A percentile compares a stretch with the other conserved stretches of the same genome.
Conservation (phyloP, 2,329 filamentous ascomycete species). For the Paramyrothecium roridum region DNA sequence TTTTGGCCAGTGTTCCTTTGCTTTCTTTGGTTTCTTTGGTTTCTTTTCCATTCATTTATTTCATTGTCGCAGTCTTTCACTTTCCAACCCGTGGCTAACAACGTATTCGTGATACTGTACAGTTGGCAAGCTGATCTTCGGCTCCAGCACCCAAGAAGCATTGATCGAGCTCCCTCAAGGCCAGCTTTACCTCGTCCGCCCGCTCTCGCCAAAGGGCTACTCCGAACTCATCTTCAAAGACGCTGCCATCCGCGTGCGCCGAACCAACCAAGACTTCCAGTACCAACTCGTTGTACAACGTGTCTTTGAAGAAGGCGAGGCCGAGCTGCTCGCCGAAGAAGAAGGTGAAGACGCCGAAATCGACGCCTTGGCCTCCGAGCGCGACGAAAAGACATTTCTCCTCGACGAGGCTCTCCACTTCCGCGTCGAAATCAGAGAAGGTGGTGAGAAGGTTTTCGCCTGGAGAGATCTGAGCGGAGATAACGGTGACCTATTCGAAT, state of each 20-base stretch:
- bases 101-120: slow-evolving; percentile 7
- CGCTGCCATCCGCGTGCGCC: slow-evolving; percentile 85
- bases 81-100: slow-evolving; percentile 4
- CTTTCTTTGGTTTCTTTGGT: background rate
- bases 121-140: slow-evolving; percentile 94
- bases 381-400: slow-evolving; percentile 95
- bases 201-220: slow-evolving; percentile 92
- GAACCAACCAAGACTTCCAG: slow-evolving; percentile 91
- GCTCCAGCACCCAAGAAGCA: slow-evolving; percentile 80
- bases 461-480: slow-evolving; percentile 96
- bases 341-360: slow-evolving; percentile 77
- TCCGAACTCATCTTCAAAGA: slow-evolving; percentile 99
- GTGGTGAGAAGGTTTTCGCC: slow-evolving; percentile 81
- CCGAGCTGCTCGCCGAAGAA: slow-evolving; percentile 85
- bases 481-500: slow-evolving; percentile 93
- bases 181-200: slow-evolving; percentile 94
- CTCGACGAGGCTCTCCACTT: slow-evolving; percentile 92
- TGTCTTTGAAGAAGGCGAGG: slow-evolving; percentile 96
- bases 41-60: background rate
- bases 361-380: slow-evolving; percentile 72
- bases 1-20: background rate
- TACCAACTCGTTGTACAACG: slow-evolving; percentile 96
- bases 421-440: slow-evolving; percentile 75
- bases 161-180: slow-evolving; percentile 93
- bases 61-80: background rate